Evolutionary conservation across 139 green algal genomes (phyloP), one percentile per base, ranked within the genome.

Genomic region (Chlorella sp.): DNA sequence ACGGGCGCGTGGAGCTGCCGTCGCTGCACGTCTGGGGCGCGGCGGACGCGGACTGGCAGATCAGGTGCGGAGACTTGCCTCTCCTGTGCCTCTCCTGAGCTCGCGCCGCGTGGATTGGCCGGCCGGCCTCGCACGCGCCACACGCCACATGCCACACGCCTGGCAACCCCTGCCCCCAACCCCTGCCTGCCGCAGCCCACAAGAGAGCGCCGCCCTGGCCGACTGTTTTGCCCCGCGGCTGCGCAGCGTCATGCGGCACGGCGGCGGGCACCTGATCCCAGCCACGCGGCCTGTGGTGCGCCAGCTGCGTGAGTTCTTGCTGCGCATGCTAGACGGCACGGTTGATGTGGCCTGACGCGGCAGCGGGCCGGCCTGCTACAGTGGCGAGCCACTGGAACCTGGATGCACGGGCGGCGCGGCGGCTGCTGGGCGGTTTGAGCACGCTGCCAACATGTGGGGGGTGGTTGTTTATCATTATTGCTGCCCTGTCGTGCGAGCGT

Each of bases 11-110:
- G 0, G 27, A 23, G 0, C 25, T 87, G 46, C 85, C 85, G 3
- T 82, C 83, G 0, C 64, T 90, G 42, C 85, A 90, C 43, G 43
- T 89, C 1, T 87, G 71, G 64, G 76, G 74, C 45, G 14, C 43
- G 50, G 51, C 56, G 36, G 53, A 33, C 53, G 15, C 21, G 5
- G 45, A 6, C 60, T 67, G 35, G 42, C 12, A 17, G 7, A 3
- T 4, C 36, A 55, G 33, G 11, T 36, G 14, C n/a, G 58, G 12
- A 65, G 33, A 12, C 9, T 12, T 36, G 31, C 12, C 51, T 23
- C 51, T 19, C 12, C 15, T 60, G 51, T 60, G 51, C 12, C 9
- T 17, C 51, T 60, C 29, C 21, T 19, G 51, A 60, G 12, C 6
- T 6, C n/a, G 21, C 51, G 11, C 51, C 9, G 29, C 21, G 9